A percentile compares a stretch with the other conserved stretches of the same genome.
Evolutionary conservation across 495 filamentous ascomycete genomes (phyloP).

Genomic region (Podospora pseudopauciseta): DNA sequence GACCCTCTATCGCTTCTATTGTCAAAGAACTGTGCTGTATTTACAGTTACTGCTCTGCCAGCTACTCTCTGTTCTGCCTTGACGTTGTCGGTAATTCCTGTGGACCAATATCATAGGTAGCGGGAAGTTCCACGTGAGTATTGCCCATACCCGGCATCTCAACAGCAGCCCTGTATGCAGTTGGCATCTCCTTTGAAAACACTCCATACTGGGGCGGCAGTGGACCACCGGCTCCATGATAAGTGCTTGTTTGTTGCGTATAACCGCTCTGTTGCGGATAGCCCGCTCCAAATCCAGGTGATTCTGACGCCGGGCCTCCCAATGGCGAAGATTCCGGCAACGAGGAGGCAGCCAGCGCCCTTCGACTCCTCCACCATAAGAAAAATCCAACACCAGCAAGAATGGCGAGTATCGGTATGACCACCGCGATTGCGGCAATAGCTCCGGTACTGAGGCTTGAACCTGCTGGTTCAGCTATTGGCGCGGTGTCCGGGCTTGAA

Average conservation of each 20-base stretch:
- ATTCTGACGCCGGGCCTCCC: background rate
- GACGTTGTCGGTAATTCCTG: background rate
- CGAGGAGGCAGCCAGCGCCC: background rate
- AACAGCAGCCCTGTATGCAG: background rate
- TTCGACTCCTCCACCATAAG: constrained; percentile 23
- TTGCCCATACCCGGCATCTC: background rate
- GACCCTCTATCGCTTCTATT: background rate
- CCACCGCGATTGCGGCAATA: constrained; percentile 21
- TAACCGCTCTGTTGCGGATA: background rate
- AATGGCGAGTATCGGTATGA: constrained; percentile 20
- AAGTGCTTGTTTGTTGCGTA: background rate
- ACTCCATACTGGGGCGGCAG: background rate
- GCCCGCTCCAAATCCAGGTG: background rate
- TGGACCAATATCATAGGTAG: background rate
- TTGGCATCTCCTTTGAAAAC: background rate
- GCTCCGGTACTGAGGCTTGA: constrained; percentile 20
- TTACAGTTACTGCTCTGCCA: background rate
- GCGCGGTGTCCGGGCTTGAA: background rate
- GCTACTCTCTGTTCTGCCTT: background rate
- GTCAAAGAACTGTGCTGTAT: background rate
- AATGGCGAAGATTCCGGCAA: background rate
- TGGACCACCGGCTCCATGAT: background rate
- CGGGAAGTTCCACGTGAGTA: background rate
- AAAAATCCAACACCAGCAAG: constrained; percentile 20
- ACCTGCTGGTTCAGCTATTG: background rate